Evolutionary conservation across 148 eudicot species (phyloP).

Genomic region (Arbutus unedo): DNA sequence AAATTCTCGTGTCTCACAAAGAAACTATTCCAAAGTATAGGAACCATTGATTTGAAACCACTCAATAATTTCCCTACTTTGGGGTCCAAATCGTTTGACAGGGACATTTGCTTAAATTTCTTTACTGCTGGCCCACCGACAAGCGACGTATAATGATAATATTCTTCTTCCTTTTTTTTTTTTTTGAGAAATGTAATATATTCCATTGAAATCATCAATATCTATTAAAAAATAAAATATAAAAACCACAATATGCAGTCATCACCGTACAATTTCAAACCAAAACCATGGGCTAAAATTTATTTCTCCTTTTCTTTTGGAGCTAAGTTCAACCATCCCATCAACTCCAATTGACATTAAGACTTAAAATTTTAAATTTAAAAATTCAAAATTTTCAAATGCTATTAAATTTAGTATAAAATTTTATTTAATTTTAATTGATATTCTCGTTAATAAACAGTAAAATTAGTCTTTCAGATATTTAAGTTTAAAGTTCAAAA

Average conservation of each 20-base stretch:
- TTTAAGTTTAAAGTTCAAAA: no score
- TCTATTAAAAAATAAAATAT: background rate
- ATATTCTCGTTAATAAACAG: no score
- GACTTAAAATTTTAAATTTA: background rate
- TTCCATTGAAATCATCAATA: conserved; percentile 16
- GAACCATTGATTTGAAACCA: background rate
- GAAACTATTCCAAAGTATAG: no score
- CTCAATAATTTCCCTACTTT: background rate
- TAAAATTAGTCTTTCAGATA: no score
- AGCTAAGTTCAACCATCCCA: conserved; percentile 3
- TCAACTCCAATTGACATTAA: conserved; percentile 22
- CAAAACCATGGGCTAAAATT: conserved; percentile 35
- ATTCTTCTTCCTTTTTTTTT: no score
- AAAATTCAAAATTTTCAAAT: no score
- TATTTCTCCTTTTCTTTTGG: background rate
- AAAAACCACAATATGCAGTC: background rate
- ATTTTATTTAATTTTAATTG: no score
- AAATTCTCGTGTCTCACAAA: no score
- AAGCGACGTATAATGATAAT: conserved; percentile 22
- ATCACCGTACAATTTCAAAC: conserved; percentile 17
- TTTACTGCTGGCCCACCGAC: conserved; percentile 23
- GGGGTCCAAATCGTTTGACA: conserved; percentile 41
- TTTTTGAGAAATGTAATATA: no score
- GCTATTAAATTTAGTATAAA: no score
- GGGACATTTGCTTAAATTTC: conserved; percentile 29